A percentile compares a stretch with the other conserved stretches of the same genome.
Evolutionary conservation across 805 yeast genomes (phyloP).

Genomic region (Pichia kluyveri): DNA sequence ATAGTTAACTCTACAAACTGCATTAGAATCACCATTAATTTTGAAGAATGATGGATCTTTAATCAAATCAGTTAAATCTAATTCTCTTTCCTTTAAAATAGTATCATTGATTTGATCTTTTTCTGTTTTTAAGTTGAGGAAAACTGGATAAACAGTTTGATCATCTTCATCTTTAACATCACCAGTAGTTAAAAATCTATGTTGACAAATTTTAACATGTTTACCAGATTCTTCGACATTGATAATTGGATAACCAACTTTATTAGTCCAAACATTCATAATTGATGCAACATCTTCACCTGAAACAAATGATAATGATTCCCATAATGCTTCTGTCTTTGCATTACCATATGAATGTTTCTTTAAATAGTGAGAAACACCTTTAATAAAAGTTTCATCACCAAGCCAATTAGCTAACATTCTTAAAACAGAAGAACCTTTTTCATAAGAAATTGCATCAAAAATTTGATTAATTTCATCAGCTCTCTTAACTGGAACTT

Average conservation of each 20-base stretch:
- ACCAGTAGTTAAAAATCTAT: conserved; percentile 58
- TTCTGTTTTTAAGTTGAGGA: conserved; percentile 29
- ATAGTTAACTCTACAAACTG: conserved; percentile 48
- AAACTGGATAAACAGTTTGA: conserved; percentile 49
- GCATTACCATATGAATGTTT: conserved; percentile 63
- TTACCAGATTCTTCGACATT: conserved; percentile 36
- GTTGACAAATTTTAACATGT: conserved; percentile 36
- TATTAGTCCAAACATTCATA: conserved; percentile 67
- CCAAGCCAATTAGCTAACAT: conserved; percentile 73
- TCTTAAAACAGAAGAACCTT: conserved; percentile 69
- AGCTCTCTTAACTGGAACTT: conserved; percentile 77
- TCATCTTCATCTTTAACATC: conserved; percentile 59
- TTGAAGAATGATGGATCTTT: conserved; percentile 28
- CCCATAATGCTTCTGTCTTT: conserved; percentile 65
- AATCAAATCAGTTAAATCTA: conserved; percentile 13
- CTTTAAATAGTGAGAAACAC: conserved; percentile 63
- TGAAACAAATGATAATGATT: conserved; percentile 51
- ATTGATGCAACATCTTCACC: conserved; percentile 54
- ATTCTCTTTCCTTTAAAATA: conserved; percentile 18
- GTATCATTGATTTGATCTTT: conserved; percentile 24
- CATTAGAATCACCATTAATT: conserved; percentile 42
- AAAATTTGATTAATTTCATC: conserved; percentile 76
- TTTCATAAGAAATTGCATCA: conserved; percentile 74
- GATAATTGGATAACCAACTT: conserved; percentile 68
- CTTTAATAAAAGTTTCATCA: conserved; percentile 58